Evolutionary conservation across 768 basidiomycete genomes (phyloP).

Genomic region (Boletellus ananas): DNA sequence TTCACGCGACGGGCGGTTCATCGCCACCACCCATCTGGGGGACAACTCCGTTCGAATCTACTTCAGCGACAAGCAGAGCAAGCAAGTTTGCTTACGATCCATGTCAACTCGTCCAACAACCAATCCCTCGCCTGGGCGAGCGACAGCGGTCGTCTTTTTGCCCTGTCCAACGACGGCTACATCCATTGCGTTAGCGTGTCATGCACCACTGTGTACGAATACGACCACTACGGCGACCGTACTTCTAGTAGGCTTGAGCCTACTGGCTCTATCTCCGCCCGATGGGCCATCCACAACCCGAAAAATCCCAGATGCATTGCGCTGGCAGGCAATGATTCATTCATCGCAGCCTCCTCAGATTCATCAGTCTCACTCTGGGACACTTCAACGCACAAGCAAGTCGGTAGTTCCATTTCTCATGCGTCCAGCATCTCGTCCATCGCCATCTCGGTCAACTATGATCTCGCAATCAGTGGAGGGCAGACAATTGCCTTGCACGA

Average conservation of each 20-base stretch:
- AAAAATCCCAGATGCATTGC: neutral
- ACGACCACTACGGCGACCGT: no score
- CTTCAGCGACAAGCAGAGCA: no score
- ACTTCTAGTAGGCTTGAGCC: no score
- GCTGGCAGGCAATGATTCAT: neutral
- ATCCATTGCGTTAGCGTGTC: no score
- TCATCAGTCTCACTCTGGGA: slow-evolving; percentile 10
- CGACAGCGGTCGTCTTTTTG: neutral
- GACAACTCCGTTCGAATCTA: no score
- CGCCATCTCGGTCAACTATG: neutral
- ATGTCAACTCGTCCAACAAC: no score
- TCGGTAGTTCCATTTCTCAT: slow-evolving; percentile 1
- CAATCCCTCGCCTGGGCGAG: slow-evolving; percentile 3
- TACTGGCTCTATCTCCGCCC: no score
- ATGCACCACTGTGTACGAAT: no score
- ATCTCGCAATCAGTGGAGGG: neutral
- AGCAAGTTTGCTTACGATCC: no score
- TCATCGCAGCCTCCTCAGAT: neutral
- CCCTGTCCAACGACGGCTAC: neutral
- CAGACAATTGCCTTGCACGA: neutral
- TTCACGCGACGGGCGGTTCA: slow-evolving; percentile 4
- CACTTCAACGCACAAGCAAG: neutral
- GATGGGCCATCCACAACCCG: neutral
- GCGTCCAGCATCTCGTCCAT: neutral
- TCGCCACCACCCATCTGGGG: neutral